phyloP scores from a whole-genome alignment of 805 yeast species.

The Hermanozyma aechmeae region DNA sequence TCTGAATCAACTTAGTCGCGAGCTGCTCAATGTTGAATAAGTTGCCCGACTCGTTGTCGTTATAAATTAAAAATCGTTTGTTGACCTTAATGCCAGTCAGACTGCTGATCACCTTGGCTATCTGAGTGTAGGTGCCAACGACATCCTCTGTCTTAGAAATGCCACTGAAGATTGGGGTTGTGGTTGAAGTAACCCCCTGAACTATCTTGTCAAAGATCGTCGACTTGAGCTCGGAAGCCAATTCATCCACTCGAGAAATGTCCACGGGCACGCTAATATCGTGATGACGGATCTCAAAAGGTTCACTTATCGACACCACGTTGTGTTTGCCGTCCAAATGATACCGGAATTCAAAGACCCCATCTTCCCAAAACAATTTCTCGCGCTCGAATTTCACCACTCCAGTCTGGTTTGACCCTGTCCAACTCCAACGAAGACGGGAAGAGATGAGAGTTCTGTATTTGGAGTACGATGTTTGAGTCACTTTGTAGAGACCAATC shows the following conservation, averaged over 20 bases:
- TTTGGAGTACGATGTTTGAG: conserved; percentile 48
- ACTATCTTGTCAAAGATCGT: conserved; percentile 24
- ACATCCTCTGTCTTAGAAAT: conserved; percentile 19
- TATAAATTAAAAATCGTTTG: conserved; percentile 26
- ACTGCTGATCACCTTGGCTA: conserved; percentile 17
- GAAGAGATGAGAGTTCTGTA: conserved; percentile 53
- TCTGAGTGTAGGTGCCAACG: conserved; percentile 19
- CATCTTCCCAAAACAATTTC: conserved; percentile 53
- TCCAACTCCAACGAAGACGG: conserved; percentile 55
- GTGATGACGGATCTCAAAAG: conserved; percentile 50
- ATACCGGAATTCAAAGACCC: conserved; percentile 66
- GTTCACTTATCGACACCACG: conserved; percentile 55
- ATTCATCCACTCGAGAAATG: conserved; percentile 17
- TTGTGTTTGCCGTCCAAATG: conserved; percentile 61
- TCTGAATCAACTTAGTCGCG: conserved; percentile 23
- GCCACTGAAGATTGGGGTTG: conserved; percentile 17
- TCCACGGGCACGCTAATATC: conserved; percentile 25
- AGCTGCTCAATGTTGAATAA: conserved; percentile 20
- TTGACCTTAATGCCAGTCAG: conserved; percentile 29
- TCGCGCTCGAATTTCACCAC: conserved; percentile 37
- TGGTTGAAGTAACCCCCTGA: conserved; percentile 11
- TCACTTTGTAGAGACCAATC: conserved; percentile 66
- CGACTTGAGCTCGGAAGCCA: conserved; percentile 22
- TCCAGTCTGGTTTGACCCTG: conserved; percentile 33
- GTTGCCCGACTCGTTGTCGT: conserved; percentile 9